These are phyloP conservation scores for Amylostereum areolatum DNA, from an alignment of 1,284 basidiomycete genomes.

Conservation along the genomic window DNA sequence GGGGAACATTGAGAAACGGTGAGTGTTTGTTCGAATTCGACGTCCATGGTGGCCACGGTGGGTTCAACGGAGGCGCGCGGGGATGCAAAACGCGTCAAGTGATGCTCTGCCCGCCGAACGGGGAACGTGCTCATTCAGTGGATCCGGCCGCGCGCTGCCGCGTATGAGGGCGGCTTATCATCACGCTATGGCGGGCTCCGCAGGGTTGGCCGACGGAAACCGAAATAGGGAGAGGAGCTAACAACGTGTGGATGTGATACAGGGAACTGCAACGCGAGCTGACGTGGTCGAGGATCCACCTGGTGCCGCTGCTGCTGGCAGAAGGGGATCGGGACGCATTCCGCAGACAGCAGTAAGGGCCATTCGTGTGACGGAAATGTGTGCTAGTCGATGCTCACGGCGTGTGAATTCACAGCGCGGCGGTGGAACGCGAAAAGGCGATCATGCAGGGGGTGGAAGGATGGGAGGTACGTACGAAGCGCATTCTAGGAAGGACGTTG, in stretches of 20 bases:
- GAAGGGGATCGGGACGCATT: conserved; percentile 91
- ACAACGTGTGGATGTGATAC: conserved; percentile 8
- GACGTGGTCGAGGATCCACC: conserved; percentile 93
- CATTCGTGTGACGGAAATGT: no score
- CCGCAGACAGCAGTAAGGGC: conserved; percentile 54
- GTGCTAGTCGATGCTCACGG: no score
- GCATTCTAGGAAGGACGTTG: conserved; percentile 11
- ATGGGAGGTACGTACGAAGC: conserved; percentile 78
- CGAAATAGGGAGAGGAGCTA: background rate
- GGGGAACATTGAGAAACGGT: conserved; percentile 93
- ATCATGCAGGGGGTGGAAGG: conserved; percentile 95
- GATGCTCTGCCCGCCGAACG: conserved; percentile 37
- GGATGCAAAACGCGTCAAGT: conserved; percentile 54
- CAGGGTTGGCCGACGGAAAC: conserved; percentile 1
- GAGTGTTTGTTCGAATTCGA: conserved; percentile 24
- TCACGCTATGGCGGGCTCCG: conserved; percentile 7
- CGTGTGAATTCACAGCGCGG: conserved; percentile 34
- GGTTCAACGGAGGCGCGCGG: conserved; percentile 36
- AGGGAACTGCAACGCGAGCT: conserved; percentile 95
- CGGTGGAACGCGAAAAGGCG: conserved; percentile 75
- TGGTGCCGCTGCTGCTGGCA: conserved; percentile 87
- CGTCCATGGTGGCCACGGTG: conserved; percentile 13
- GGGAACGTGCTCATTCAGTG: conserved; percentile 47
- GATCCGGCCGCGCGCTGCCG: conserved; percentile 36
- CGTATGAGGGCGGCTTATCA: conserved; percentile 9